These are phyloP conservation scores for Vachellia pachyceras DNA, from an alignment of 306 rosid species.

Conservation along the genomic window DNA sequence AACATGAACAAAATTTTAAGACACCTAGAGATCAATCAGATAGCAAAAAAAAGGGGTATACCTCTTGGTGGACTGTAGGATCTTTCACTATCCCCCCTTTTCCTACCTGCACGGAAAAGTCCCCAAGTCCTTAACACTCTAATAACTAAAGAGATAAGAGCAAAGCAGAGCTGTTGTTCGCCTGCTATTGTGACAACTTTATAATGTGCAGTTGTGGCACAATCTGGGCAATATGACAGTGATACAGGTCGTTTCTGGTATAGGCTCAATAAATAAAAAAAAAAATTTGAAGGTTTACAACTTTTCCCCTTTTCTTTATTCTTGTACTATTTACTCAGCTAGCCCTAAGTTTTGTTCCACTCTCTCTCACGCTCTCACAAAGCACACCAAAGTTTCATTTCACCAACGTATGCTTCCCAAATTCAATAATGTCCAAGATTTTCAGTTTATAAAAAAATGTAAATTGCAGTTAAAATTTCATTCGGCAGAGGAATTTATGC, in stretches of 20 bases:
- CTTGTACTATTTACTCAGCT: not conserved
- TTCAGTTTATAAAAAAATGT: not conserved
- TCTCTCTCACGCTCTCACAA: not conserved
- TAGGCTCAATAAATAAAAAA: no score
- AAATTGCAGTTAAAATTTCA: not conserved
- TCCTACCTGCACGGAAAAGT: conserved; percentile 54
- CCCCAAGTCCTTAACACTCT: not conserved
- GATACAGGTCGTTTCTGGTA: not conserved
- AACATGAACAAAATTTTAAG: conserved; percentile 13
- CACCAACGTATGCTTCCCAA: not conserved
- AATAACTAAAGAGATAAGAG: not conserved
- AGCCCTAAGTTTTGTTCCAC: not conserved
- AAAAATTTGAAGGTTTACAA: not conserved
- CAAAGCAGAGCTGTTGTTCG: not conserved
- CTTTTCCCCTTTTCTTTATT: not conserved
- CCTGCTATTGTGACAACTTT: not conserved
- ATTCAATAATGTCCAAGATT: not conserved
- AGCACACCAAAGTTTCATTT: not conserved
- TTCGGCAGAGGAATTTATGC: not conserved
- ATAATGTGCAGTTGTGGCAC: not conserved
- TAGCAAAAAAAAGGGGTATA: conserved; percentile 33
- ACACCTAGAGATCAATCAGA: conserved; percentile 13
- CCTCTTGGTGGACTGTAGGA: conserved; percentile 60
- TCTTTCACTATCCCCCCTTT: conserved; percentile 66
- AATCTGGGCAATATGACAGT: not conserved